Evolutionary conservation across 768 basidiomycete genomes (phyloP).

Genomic region (Leccinum longicurvipes): DNA sequence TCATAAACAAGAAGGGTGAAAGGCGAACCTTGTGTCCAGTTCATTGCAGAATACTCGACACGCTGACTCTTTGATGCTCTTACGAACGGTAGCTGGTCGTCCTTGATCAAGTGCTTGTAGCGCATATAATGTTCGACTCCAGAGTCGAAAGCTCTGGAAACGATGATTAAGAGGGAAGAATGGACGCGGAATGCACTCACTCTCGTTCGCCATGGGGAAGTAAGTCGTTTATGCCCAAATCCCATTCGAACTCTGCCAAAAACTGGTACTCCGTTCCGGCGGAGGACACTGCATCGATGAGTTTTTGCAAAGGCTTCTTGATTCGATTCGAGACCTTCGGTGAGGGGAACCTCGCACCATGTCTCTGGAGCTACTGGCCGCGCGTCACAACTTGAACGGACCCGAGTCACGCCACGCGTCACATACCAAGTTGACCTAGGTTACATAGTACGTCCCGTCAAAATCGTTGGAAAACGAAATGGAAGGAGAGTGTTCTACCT

Average conservation of each 20-base stretch:
- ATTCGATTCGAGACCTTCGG: slow-evolving; percentile 43
- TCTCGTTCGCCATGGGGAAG: slow-evolving; percentile 64
- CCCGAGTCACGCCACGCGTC: too few species aligned
- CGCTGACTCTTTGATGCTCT: slow-evolving; percentile 50
- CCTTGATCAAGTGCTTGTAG: slow-evolving; percentile 47
- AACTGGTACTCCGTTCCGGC: slow-evolving; percentile 52
- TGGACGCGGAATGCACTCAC: slow-evolving; percentile 36
- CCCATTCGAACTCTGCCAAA: slow-evolving; percentile 53
- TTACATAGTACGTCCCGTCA: not conserved
- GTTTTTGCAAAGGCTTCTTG: slow-evolving; percentile 46
- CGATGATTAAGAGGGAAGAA: not conserved
- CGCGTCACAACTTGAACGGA: slow-evolving; percentile 3
- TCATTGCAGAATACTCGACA: slow-evolving; percentile 65
- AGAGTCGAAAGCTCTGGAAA: slow-evolving; percentile 45
- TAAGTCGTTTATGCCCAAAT: slow-evolving; percentile 54
- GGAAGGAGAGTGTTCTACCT: slow-evolving; percentile 36
- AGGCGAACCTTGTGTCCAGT: slow-evolving; percentile 61
- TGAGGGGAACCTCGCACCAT: slow-evolving; percentile 79
- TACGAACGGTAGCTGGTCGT: slow-evolving; percentile 49
- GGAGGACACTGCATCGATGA: slow-evolving; percentile 46
- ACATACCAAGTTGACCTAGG: slow-evolving; percentile 31
- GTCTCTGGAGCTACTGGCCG: slow-evolving; percentile 63
- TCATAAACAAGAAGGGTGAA: not conserved
- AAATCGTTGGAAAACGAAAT: not conserved
- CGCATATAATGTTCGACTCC: slow-evolving; percentile 52